Percentiles rank a stretch among this genome's conserved stretches.
Evolutionary conservation across 306 rosid genomes (phyloP).

Genomic region (Quercus engelmannii): DNA sequence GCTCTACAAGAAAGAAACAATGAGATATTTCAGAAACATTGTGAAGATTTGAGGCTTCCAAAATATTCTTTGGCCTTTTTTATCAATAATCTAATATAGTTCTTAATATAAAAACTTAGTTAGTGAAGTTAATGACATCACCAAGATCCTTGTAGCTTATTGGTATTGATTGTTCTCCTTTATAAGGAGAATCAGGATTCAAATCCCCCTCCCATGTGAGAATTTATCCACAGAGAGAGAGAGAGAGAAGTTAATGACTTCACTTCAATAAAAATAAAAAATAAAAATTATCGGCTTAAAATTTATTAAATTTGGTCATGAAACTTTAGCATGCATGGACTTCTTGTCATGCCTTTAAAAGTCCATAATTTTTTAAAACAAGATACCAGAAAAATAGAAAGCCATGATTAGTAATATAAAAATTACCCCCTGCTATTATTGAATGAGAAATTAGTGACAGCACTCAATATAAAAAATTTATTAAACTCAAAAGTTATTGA

Average conservation of each 20-base stretch:
- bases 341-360: not conserved
- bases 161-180: too few relatives aligned
- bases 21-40: not conserved
- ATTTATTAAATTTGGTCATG: not conserved
- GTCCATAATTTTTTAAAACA: too few relatives aligned
- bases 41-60: not conserved
- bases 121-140: too few relatives aligned
- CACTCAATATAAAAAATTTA: not conserved
- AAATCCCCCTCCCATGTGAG: too few relatives aligned
- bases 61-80: not conserved
- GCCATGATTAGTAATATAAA: too few relatives aligned
- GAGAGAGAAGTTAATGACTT: not conserved
- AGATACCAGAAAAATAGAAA: too few relatives aligned
- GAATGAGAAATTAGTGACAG: not conserved
- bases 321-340: not conserved
- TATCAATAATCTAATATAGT: not conserved
- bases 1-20: conserved; percentile 55
- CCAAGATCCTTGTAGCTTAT: too few relatives aligned
- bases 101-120: not conserved
- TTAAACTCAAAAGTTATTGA: not conserved
- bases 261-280: conserved; percentile 3
- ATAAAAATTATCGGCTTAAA: conserved; percentile 3
- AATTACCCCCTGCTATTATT: too few relatives aligned
- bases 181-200: too few relatives aligned
- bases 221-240: too few relatives aligned